phyloP scores from a whole-genome alignment of 2,329 filamentous ascomycete species.

The Ascochyta rabiei region DNA sequence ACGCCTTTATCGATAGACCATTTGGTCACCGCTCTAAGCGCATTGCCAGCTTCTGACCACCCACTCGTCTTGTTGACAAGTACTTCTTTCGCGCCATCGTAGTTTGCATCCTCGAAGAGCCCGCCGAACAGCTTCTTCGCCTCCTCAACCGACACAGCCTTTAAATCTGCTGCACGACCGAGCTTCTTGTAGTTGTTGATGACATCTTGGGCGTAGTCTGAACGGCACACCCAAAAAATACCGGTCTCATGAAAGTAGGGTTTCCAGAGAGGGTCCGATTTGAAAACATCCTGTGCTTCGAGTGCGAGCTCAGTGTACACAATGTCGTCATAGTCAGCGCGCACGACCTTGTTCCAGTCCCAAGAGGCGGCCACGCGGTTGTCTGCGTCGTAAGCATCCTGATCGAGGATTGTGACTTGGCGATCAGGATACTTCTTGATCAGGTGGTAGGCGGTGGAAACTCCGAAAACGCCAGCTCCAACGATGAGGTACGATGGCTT shows the following conservation, averaged over 20 bases:
- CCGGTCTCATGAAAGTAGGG: constrained; percentile 60
- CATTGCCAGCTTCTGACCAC: constrained; percentile 68
- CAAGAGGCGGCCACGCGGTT: constrained; percentile 65
- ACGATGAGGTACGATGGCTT: constrained; percentile 44
- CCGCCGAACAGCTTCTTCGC: constrained; percentile 64
- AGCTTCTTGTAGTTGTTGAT: constrained; percentile 59
- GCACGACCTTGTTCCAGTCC: constrained; percentile 76
- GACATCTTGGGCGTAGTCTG: constrained; percentile 56
- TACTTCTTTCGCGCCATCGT: constrained; percentile 63
- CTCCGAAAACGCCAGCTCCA: constrained; percentile 47
- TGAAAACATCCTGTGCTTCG: constrained; percentile 69
- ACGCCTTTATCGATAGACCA: constrained; percentile 62
- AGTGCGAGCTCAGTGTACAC: constrained; percentile 69
- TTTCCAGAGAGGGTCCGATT: constrained; percentile 61
- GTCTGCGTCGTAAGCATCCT: constrained; percentile 38
- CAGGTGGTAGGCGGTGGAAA: constrained; percentile 49
- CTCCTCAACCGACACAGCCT: constrained; percentile 54
- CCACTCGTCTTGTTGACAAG: constrained; percentile 66
- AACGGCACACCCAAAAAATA: constrained; percentile 53
- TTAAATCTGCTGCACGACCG: constrained; percentile 54
- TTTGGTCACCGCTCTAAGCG: constrained; percentile 61
- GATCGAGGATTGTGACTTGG: constrained; percentile 50
- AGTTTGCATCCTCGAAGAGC: constrained; percentile 66
- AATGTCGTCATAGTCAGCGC: constrained; percentile 70
- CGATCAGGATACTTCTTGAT: constrained; percentile 51